Evolutionary conservation across 192 early-diverging fungal species (phyloP).

Genomic region (Linderina pennispora): DNA sequence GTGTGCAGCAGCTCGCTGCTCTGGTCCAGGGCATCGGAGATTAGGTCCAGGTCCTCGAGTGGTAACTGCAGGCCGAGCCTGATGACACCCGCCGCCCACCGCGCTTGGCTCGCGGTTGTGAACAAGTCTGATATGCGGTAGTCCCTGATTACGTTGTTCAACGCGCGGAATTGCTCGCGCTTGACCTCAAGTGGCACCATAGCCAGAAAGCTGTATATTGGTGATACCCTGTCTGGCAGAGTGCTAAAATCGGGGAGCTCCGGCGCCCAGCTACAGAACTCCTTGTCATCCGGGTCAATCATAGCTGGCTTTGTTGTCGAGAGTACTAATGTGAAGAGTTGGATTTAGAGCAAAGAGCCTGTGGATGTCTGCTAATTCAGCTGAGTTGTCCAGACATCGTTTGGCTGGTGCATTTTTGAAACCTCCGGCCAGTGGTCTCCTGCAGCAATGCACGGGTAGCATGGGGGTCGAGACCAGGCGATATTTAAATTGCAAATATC

Average conservation of each 20-base stretch:
- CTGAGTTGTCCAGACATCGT: too few relatives aligned
- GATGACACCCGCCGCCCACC: slow-evolving; percentile 30
- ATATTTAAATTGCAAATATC: too few relatives aligned
- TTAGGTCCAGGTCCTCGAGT: slow-evolving; percentile 18
- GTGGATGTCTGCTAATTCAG: too few relatives aligned
- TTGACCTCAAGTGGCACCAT: slow-evolving; percentile 26
- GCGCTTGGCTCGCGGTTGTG: slow-evolving; percentile 17
- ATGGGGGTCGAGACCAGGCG: too few relatives aligned
- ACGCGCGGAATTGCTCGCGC: slow-evolving; percentile 26
- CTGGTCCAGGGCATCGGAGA: slow-evolving; percentile 23
- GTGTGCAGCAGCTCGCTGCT: slow-evolving; percentile 29
- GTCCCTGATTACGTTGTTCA: slow-evolving; percentile 9
- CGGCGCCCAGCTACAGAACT: slow-evolving; percentile 27
- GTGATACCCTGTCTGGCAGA: neutral
- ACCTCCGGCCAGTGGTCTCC: too few relatives aligned
- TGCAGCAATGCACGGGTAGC: too few relatives aligned
- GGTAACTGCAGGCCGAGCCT: slow-evolving; percentile 42
- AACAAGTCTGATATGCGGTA: slow-evolving; percentile 16
- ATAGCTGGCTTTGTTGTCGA: too few relatives aligned
- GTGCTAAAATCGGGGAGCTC: neutral
- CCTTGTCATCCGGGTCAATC: slow-evolving; percentile 32
- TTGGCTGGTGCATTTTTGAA: too few relatives aligned
- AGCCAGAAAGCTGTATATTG: slow-evolving; percentile 16
- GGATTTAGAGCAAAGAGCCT: too few relatives aligned
- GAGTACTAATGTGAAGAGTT: too few relatives aligned